Conservation (phyloP, 2,329 filamentous ascomycete genomes). For the Plenodomus biglobosus region DNA sequence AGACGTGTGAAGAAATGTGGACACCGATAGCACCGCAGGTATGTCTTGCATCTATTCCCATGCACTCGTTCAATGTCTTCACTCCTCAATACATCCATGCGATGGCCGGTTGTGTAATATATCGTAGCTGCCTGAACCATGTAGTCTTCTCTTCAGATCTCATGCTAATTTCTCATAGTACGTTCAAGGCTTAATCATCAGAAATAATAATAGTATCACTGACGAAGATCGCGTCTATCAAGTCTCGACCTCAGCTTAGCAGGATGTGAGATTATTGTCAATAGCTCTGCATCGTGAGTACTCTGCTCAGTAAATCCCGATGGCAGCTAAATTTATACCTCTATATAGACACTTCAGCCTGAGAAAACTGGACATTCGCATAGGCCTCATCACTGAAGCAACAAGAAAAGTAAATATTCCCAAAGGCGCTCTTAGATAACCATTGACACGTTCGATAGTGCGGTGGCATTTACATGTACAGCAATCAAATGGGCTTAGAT, state of each 20-base stretch:
- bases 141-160: too few relatives aligned
- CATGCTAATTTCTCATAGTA: background rate
- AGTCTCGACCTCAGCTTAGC: conserved; percentile 52
- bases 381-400: conserved; percentile 67
- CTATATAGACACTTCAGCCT: conserved; percentile 69
- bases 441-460: conserved; percentile 19
- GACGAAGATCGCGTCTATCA: too few relatives aligned
- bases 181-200: too few relatives aligned
- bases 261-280: conserved; percentile 70
- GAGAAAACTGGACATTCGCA: conserved; percentile 64
- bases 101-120: too few relatives aligned
- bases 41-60: background rate
- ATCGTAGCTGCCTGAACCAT: too few relatives aligned
- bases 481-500: conserved; percentile 58
- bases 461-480: conserved; percentile 63
- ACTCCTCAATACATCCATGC: too few relatives aligned
- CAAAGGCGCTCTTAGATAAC: background rate
- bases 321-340: conserved; percentile 32
- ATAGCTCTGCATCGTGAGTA: conserved; percentile 40
- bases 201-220: conserved; percentile 7
- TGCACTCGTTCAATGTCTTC: too few relatives aligned
- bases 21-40: conserved; percentile 11
- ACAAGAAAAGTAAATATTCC: conserved; percentile 54
- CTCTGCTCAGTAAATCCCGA: background rate
- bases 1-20: conserved; percentile 61